Conservation (phyloP, 1,284 basidiomycete species). For the Microstroma glucosiphilum region DNA sequence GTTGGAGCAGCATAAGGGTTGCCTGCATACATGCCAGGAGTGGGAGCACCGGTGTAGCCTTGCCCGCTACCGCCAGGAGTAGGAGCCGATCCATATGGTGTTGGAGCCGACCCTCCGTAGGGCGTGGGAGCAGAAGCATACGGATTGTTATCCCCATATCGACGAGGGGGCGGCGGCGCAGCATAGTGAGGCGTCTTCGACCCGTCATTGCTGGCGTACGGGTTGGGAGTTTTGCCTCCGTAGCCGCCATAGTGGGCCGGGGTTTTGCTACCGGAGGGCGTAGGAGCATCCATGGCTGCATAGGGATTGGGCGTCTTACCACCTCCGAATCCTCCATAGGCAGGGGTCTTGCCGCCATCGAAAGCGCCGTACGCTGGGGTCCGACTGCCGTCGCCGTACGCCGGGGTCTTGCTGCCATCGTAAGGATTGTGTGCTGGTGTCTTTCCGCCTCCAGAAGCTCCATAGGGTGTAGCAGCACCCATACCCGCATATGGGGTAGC, state of each 20-base stretch:
- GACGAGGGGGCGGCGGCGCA: not conserved
- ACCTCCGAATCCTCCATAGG: conserved; percentile 12
- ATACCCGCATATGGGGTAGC: not conserved
- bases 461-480: conserved; percentile 10
- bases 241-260: not conserved
- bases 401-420: conserved; percentile 13
- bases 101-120: conserved; percentile 12
- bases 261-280: not conserved
- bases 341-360: conserved; percentile 11
- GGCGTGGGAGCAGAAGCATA: conserved; percentile 1
- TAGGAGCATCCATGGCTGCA: not conserved
- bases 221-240: conserved; percentile 4
- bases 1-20: too few relatives aligned
- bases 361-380: not conserved
- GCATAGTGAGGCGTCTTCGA: conserved; percentile 7
- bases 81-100: conserved; percentile 1
- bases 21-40: not conserved
- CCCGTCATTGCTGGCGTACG: conserved; percentile 3
- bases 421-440: conserved; percentile 36
- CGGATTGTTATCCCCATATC: conserved; percentile 4
- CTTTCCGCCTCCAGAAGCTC: conserved; percentile 29
- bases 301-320: conserved; percentile 11
- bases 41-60: not conserved
- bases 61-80: conserved; percentile 1
- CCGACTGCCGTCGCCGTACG: conserved; percentile 10